Percentiles rank a stretch among this genome's conserved stretches.
phyloP scores from a whole-genome alignment of 2,329 filamentous ascomycete genomes.

The Scortechinia acanthostroma region DNA sequence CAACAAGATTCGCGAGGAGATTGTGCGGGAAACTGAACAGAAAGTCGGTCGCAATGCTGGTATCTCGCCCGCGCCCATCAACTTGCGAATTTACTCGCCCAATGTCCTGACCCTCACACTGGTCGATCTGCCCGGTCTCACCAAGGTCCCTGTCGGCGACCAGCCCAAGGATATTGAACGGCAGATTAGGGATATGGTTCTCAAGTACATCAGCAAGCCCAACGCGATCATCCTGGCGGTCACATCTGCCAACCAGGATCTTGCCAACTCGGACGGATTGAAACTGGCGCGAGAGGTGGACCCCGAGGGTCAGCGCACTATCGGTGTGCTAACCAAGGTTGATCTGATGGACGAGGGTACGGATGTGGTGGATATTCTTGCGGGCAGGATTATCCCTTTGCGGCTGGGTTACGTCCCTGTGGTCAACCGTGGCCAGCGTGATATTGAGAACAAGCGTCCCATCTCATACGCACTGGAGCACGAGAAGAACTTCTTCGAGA shows the following conservation, averaged over 20 bases:
- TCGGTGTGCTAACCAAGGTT: conserved; percentile 96
- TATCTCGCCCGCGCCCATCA: conserved; percentile 94
- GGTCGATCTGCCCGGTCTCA: conserved; percentile 91
- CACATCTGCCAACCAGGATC: conserved; percentile 91
- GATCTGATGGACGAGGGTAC: conserved; percentile 98
- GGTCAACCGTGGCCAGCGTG: conserved; percentile 92
- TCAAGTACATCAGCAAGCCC: conserved; percentile 97
- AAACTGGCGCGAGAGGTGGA: conserved; percentile 96
- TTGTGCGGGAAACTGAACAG: conserved; percentile 88
- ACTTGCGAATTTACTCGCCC: conserved; percentile 94
- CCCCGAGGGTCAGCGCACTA: conserved; percentile 92
- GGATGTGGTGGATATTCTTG: conserved; percentile 96
- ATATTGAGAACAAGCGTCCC: conserved; percentile 96
- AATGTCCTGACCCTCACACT: conserved; percentile 95
- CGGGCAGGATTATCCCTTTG: conserved; percentile 91
- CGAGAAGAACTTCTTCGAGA: conserved; percentile 95
- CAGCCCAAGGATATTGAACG: conserved; percentile 93
- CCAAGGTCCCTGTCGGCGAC: conserved; percentile 92
- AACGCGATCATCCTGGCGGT: conserved; percentile 97
- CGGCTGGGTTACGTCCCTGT: conserved; percentile 93
- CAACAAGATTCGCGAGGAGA: conserved; percentile 96
- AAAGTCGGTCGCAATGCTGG: conserved; percentile 95
- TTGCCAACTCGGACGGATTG: conserved; percentile 96
- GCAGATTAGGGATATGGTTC: conserved; percentile 94
- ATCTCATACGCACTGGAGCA: conserved; percentile 86